A percentile compares a stretch with the other conserved stretches of the same genome.
These are phyloP conservation scores for Boletus chippewaensis DNA, from an alignment of 1,284 basidiomycete genomes.

Conservation along the genomic window DNA sequence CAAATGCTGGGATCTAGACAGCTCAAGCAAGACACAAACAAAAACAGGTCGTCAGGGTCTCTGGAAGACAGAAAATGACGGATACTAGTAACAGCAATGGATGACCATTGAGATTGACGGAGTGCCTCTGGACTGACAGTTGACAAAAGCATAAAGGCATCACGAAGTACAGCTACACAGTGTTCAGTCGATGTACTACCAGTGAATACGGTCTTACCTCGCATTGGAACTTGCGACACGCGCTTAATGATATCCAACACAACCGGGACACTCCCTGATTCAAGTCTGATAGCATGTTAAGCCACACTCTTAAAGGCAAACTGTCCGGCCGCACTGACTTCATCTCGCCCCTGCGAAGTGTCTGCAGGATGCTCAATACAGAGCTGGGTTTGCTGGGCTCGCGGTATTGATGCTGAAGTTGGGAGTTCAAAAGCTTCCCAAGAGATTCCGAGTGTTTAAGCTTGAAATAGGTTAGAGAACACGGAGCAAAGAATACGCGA, in stretches of 20 bases:
- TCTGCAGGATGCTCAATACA: constrained; percentile 16
- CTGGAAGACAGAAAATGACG: constrained; percentile 50
- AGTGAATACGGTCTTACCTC: constrained; percentile 28
- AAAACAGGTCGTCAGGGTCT: constrained; percentile 53
- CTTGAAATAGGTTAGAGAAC: constrained; percentile 18
- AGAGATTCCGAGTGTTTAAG: constrained; percentile 20
- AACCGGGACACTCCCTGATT: constrained; percentile 21
- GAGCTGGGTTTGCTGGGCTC: constrained; percentile 6
- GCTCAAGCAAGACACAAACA: constrained; percentile 58
- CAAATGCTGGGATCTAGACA: constrained; percentile 52
- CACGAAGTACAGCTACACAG: constrained; percentile 38
- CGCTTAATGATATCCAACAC: constrained; percentile 40
- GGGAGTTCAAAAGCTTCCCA: constrained; percentile 17
- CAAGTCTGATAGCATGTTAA: constrained; percentile 28
- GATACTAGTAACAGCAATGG: constrained; percentile 42
- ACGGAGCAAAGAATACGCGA: neutral
- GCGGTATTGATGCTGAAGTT: constrained; percentile 14
- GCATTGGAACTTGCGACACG: constrained; percentile 27
- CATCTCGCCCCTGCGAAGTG: constrained; percentile 19
- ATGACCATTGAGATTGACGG: constrained; percentile 24
- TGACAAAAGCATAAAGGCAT: constrained; percentile 46
- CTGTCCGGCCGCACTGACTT: constrained; percentile 15
- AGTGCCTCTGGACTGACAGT: constrained; percentile 30
- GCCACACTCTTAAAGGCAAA: constrained; percentile 15
- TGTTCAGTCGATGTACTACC: constrained; percentile 2